These are phyloP conservation scores for Dryas octopetala DNA, from an alignment of 306 rosid genomes.

Conservation along the genomic window DNA sequence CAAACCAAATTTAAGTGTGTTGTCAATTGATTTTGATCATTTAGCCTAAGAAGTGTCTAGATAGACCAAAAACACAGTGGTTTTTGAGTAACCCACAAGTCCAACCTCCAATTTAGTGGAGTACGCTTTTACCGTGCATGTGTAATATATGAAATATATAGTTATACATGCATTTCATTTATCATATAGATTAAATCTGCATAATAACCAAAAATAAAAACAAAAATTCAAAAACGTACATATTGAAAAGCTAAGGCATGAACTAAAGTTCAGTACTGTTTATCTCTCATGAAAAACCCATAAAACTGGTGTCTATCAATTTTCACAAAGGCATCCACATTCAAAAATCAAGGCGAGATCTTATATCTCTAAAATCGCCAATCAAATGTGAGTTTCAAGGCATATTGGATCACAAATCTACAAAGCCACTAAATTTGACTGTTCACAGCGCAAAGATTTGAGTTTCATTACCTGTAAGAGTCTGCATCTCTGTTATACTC, in stretches of 20 bases:
- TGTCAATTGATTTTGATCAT: neutral
- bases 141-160: neutral
- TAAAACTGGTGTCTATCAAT: neutral
- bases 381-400: neutral
- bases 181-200: neutral
- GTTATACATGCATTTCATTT: neutral
- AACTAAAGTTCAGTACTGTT: neutral
- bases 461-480: slow-evolving; percentile 64
- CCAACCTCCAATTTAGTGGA: neutral
- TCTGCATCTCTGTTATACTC: slow-evolving; percentile 98
- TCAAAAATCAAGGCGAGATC: slow-evolving; percentile 8
- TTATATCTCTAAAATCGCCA: neutral
- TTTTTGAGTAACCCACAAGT: neutral
- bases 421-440: neutral
- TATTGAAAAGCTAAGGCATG: no score
- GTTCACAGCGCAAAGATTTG: slow-evolving; percentile 12
- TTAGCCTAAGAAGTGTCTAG: no score
- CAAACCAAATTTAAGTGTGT: neutral
- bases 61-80: neutral
- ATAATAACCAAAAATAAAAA: neutral
- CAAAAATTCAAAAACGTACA: neutral
- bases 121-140: neutral
- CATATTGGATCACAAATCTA: neutral
- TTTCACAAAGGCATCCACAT: neutral
- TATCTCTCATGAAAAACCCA: neutral